Base-by-base conservation (phyloP, 805 yeast species). In the Ogataea populi-albae region DNA sequence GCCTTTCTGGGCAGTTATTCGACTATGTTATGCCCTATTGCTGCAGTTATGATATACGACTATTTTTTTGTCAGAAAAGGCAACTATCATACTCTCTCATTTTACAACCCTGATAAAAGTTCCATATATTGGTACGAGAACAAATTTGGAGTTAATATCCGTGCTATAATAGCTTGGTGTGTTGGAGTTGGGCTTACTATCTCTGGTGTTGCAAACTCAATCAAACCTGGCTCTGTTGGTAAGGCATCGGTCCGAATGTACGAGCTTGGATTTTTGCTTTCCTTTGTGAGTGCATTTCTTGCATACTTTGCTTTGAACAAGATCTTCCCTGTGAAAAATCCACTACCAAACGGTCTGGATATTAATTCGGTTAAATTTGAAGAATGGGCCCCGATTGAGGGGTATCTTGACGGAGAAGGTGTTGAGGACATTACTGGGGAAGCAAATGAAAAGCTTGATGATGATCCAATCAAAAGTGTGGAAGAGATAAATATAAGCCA, bases 1-100 rank as follows among this genome's bases (percentile, higher is more conserved):
- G 35, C 49, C 7, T 45, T 40, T 29, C 30, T 45, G 21, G 45
- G 45, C 16, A 26, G 37, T 10, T 45, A 45, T 24, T 37, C 45
- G 4, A 38, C 34, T 14, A 30, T 45, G 26, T 32, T 45, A 6
- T 38, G 43, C 20, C 45, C 45, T 3, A 34, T 45, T 16, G 28
- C 35, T 3, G 49, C 38, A 9, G 37, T 28, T 8, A 35, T 45
- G 33, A 30, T 45, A 12, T 32, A 32, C 20, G 49, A 45, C 25
- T 45, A 42, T 26, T 45, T 26, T 18, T 29, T 45, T 12, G 30
- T 43, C 6, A 34, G 45, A 30, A 34, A 30, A 24, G 49, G 49
- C 6, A 40, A 45, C 19, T 21, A 35, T 29, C 47, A 36, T 18
- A 38, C 41, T 14, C 30, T 36, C 7, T 40, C 44, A n/a, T 36